These are phyloP conservation scores for Gilbertella persicaria DNA, from an alignment of 371 early-diverging fungal species.

Conservation along the genomic window DNA sequence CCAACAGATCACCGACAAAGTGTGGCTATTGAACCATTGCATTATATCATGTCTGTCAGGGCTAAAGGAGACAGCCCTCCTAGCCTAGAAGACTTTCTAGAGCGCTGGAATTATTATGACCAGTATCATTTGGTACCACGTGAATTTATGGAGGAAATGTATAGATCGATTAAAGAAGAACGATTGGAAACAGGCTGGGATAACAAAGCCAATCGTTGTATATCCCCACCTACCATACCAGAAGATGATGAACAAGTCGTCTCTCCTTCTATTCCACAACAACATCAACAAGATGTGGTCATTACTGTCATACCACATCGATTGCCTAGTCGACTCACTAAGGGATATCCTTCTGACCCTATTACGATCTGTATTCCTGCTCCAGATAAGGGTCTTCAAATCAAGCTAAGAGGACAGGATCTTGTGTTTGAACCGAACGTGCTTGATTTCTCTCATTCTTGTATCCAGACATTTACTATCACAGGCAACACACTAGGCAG, in stretches of 20 bases:
- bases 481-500: conserved; percentile 65
- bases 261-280: conserved; percentile 21
- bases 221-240: background rate
- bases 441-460: conserved; percentile 57
- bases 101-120: conserved; percentile 50
- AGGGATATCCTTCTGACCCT: conserved; percentile 56
- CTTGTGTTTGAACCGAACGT: conserved; percentile 60
- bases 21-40: conserved; percentile 43
- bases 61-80: conserved; percentile 30
- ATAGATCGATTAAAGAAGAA: conserved; percentile 50
- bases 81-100: conserved; percentile 40
- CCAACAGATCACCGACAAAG: conserved; percentile 19
- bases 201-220: conserved; percentile 27
- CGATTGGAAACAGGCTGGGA: conserved; percentile 62
- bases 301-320: conserved; percentile 45
- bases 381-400: conserved; percentile 63
- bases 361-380: conserved; percentile 65
- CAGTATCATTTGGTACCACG: conserved; percentile 45
- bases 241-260: conserved; percentile 9
- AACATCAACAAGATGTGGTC: conserved; percentile 33
- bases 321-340: conserved; percentile 64
- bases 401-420: conserved; percentile 64
- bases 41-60: conserved; percentile 42
- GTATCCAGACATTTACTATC: conserved; percentile 62
- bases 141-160: conserved; percentile 55